These are phyloP conservation scores for Blastocystis sp. DNA, from an alignment of 352 stramenopile species.

Conservation along the genomic window DNA sequence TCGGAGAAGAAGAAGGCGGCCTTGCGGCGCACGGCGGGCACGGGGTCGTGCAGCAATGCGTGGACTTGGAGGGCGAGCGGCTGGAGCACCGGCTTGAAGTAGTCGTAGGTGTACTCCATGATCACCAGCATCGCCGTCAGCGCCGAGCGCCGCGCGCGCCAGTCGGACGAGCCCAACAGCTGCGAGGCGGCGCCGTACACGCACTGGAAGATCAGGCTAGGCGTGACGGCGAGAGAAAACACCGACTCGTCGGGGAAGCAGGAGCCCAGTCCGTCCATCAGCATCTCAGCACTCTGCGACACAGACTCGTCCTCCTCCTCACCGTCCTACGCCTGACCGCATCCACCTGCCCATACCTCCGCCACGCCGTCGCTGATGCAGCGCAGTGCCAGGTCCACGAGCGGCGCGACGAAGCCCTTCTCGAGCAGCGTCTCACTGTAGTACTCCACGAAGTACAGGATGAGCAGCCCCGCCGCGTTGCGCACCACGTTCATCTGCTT, in stretches of 20 bases:
- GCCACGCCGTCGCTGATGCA: background rate
- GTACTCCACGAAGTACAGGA: constrained; percentile 2
- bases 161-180: constrained; percentile 2
- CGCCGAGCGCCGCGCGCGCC: constrained; percentile 17
- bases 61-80: constrained; percentile 8
- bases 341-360: background rate
- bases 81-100: constrained; percentile 9
- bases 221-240: background rate
- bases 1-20: constrained; percentile 64
- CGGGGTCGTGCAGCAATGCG: constrained; percentile 1
- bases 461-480: background rate
- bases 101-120: constrained; percentile 63
- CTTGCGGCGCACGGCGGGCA: constrained; percentile 51
- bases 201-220: background rate
- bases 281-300: constrained; percentile 8
- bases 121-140: constrained; percentile 56
- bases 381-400: background rate
- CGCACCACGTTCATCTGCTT: constrained; percentile 12
- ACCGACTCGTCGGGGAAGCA: constrained; percentile 10
- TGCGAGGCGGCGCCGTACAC: constrained; percentile 15
- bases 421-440: background rate
- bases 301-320: constrained; percentile 23
- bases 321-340: background rate
- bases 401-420: background rate
- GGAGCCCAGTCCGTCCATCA: constrained; percentile 43